Evolutionary conservation across 2,329 filamentous ascomycete species (phyloP), one percentile per base, ranked within the genome.

Genomic region (Aureobasidium musti): DNA sequence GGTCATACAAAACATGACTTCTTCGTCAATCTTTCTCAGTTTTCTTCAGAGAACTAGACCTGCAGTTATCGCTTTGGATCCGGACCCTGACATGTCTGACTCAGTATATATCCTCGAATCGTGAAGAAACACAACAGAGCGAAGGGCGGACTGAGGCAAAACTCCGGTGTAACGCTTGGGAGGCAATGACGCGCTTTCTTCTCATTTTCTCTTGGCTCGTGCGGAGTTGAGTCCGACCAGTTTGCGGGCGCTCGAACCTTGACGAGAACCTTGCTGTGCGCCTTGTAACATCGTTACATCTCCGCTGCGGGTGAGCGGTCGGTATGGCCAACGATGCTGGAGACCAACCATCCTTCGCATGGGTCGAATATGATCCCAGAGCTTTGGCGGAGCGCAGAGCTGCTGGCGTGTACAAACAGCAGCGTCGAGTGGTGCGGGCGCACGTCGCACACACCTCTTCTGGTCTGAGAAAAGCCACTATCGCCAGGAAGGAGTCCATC

Each of bases 381-480:
- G 53, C 21, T 2, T 26, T 54, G 33, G 45, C 47, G 7, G 53
- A 47, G 7, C 64, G 64, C 21, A 41, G 43, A 60, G 53, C 41
- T 8, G 11, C 21, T 6, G 53, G 53, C 14, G 30, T 43, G 0
- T 50, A 64, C 37, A 64, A 41, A 5, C 60, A 64, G 28, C 60
- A 64, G n/a, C 60, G 49, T 6, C 47, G 37, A 23, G 60, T 59
- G 21, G 64, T 57, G 3, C 52, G 64, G 35, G 43, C 50, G 37
- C 64, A 66, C n/a, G 64, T 50, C 14, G 64, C 64, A 1, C 45
- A 50, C 28, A 59, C 59, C 21, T 71, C 68, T 39, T 71, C 68
- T 8, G 69, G 66, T 13, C 50, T 61, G 8, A 61, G 70, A 17
- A 71, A 71, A 59, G 69, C 69, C 1, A 71, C 70, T 4, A 71